Evolutionary conservation across 1,284 basidiomycete genomes (phyloP).

Genomic region (Blastosporella zonata): DNA sequence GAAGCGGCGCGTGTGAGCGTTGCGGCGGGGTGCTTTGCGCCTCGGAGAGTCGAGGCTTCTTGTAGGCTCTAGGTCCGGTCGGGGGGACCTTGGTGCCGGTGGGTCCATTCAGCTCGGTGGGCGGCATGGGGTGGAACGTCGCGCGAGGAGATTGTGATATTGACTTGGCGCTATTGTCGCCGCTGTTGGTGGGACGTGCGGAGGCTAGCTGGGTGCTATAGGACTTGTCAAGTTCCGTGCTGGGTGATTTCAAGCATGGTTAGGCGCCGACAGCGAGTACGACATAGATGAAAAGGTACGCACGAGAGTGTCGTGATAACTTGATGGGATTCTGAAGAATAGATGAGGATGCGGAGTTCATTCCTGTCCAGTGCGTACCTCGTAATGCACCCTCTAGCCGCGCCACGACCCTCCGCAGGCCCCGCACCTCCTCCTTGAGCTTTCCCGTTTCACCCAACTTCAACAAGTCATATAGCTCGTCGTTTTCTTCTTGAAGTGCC

Average conservation of each 20-base stretch:
- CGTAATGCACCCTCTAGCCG: slow-evolving; percentile 68
- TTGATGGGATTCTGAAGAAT: slow-evolving; percentile 63
- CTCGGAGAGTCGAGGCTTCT: slow-evolving; percentile 71
- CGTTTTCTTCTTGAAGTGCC: slow-evolving; percentile 77
- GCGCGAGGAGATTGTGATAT: slow-evolving; percentile 41
- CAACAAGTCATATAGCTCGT: slow-evolving; percentile 72
- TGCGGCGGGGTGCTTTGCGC: slow-evolving; percentile 30
- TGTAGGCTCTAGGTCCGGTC: slow-evolving; percentile 73
- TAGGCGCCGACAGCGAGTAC: slow-evolving; percentile 17
- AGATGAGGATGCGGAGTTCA: slow-evolving; percentile 6
- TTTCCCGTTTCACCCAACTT: slow-evolving; percentile 68
- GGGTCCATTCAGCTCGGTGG: slow-evolving; percentile 23
- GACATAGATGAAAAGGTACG: slow-evolving; percentile 28
- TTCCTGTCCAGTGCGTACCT: slow-evolving; percentile 44
- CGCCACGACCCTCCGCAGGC: slow-evolving; percentile 60
- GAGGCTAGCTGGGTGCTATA: slow-evolving; percentile 54
- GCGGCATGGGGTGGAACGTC: slow-evolving; percentile 31
- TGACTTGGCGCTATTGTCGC: slow-evolving; percentile 32
- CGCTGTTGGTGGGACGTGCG: slow-evolving; percentile 38
- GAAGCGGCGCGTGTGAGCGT: slow-evolving; percentile 27
- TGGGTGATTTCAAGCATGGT: slow-evolving; percentile 23
- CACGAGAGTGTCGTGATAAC: slow-evolving; percentile 70
- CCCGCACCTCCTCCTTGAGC: slow-evolving; percentile 75
- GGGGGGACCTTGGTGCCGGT: slow-evolving; percentile 53
- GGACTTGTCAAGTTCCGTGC: slow-evolving; percentile 69